Evolutionary conservation across 2,329 filamentous ascomycete genomes (phyloP).

Genomic region (Colletotrichum sp.): DNA sequence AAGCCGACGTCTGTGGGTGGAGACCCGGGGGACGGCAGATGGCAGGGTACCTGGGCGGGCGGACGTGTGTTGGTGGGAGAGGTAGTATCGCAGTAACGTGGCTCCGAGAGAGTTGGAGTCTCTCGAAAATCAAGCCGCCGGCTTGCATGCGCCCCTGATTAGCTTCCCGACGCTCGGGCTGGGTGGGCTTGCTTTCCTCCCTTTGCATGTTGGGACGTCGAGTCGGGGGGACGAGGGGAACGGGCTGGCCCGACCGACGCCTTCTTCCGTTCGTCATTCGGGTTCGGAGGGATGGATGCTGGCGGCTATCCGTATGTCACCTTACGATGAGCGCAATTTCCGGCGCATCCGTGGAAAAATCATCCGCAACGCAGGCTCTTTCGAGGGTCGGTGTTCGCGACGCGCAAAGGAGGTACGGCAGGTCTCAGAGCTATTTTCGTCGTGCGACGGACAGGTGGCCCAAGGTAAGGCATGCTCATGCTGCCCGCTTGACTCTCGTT

Average conservation of each 20-base stretch:
- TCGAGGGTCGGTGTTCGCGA: background rate
- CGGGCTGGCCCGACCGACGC: background rate
- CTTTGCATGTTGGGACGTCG: background rate
- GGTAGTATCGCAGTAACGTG: background rate
- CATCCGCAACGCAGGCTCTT: background rate
- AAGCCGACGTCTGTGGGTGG: background rate
- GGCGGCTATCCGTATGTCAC: background rate
- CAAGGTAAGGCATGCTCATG: background rate
- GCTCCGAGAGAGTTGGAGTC: background rate
- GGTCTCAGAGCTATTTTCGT: background rate
- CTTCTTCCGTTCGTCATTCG: background rate
- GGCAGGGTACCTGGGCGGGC: background rate
- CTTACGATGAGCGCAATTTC: background rate
- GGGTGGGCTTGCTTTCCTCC: background rate
- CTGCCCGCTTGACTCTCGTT: background rate
- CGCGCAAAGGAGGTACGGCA: background rate
- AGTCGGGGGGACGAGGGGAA: background rate
- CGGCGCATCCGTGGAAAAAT: background rate
- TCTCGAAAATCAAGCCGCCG: background rate
- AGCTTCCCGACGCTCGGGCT: background rate
- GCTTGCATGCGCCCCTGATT: background rate
- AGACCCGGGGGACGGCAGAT: background rate
- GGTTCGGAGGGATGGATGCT: background rate
- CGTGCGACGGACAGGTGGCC: background rate
- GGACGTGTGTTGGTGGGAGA: background rate